Evolutionary conservation across 129 eudicot genomes (phyloP), one percentile per base, ranked within the genome.

Genomic region (Saposhnikovia divaricata): DNA sequence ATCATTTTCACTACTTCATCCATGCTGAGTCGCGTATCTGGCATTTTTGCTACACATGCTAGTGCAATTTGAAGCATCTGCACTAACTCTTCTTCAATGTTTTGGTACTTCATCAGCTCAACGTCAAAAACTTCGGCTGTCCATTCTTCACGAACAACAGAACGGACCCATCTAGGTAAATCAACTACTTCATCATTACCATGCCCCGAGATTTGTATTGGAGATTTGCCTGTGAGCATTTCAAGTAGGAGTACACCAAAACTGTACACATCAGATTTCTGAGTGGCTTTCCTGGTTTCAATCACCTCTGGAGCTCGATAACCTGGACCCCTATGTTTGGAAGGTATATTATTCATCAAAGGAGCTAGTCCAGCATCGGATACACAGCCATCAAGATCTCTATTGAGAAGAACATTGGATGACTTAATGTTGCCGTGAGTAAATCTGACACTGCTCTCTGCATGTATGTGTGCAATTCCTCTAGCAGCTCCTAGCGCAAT

Each of bases 61-160:
- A 93, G 89, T 47, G 92, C 98, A 80, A 93, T 87, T 57, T 91
- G 97, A 46, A 93, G 93, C 98, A 93, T 93, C 77, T 93, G 96
- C 57, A 93, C 98, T 90, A 93, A 86, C 87, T 93, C 98, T 76
- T 93, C 98, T 78, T 93, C 97, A 8, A 86, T 83, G 80, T 90
- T 89, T 48, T 79, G 93, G 69, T 78, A 82, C 90, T 79, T 89
- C 89, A 86, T 86, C 11, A 93, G 83, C 75, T 93, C 97, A 63
- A 78, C 92, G 75, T 93, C 98, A 78, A 93, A 93, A 21, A 93
- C 98, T 74, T 93, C 98, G 0, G 98, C 97, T 6, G 98, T 93
- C 98, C 98, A 93, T 47, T 93, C 98, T 82, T 93, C 98, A 63
- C 97, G 77, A 5, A 93, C 98, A 45, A 93, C 98, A 2, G 98